A percentile compares a stretch with the other conserved stretches of the same genome.
phyloP scores from a whole-genome alignment of 331 rosid species.

The Malus hybrid region DNA sequence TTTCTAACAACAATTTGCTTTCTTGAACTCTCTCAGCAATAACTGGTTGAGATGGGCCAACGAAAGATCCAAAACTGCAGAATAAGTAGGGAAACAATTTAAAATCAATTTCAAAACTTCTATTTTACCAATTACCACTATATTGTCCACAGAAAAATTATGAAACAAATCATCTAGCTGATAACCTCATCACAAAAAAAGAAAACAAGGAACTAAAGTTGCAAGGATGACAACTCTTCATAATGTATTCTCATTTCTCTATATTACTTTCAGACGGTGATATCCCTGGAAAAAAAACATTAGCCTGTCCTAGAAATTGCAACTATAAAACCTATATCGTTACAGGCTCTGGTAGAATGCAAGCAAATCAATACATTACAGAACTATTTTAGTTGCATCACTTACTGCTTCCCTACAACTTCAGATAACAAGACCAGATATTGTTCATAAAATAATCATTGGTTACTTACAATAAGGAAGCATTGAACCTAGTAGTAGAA shows the following conservation, averaged over 20 bases:
- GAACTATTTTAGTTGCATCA: neutral
- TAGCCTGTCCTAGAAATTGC: neutral
- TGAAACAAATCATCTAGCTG: neutral
- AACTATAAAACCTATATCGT: neutral
- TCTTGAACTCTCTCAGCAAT: slow-evolving; percentile 88
- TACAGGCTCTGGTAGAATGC: no score
- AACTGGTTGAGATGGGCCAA: slow-evolving; percentile 83
- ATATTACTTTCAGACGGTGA: neutral
- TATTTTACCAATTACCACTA: neutral
- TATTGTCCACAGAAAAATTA: neutral
- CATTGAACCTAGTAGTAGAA: neutral
- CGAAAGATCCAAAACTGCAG: slow-evolving; percentile 88
- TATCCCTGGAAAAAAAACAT: neutral
- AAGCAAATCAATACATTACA: neutral
- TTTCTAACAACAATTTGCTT: slow-evolving; percentile 82
- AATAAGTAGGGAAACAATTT: slow-evolving; percentile 1
- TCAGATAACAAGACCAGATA: neutral
- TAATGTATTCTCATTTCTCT: neutral
- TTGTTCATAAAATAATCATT: neutral
- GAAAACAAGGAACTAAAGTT: neutral
- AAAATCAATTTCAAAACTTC: neutral
- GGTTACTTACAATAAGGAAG: neutral
- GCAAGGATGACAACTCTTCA: neutral
- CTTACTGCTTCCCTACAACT: neutral
- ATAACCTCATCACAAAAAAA: neutral